Evolutionary conservation across 768 basidiomycete species (phyloP), one percentile per base, ranked within the genome.

Genomic region (Leccinum rimulosum): DNA sequence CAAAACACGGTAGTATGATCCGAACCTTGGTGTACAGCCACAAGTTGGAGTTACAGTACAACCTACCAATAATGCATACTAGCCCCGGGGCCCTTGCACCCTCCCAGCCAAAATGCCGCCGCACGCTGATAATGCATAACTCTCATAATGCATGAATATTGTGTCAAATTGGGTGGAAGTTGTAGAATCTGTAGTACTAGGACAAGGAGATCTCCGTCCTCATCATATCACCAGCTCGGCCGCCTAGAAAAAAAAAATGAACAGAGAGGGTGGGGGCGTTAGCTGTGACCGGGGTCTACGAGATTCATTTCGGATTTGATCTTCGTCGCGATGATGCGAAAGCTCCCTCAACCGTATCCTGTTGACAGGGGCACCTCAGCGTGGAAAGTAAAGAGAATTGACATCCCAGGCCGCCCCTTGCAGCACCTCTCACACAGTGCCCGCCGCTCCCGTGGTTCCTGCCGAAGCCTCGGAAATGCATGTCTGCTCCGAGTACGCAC

Each of bases 341-440:
- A 60, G 59, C 54, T 52, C 33, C 56, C 36, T 63, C 55, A 62
- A 50, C 52, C 45, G 51, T 38, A 63, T 25, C 49, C 55, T 52
- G 59, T 50, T 60, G 61, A 71, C 68, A 72, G 70, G 70, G 72
- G 68, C 57, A 70, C 48, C 56, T 28, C 25, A 31, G 45, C 73
- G 72, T 72, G 70, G 72, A 72, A 72, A 55, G 52, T n/a, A 51
- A 19, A 14, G 40, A 31, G 56, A 54, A 57, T 56, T 52, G 35
- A 15, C 55, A 56, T 68, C 66, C 58, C 66, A 60, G 60, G 58
- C 53, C 30, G 19, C 55, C 62, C 65, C 68, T 59, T 60, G 53
- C 50, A 50, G 45, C 48, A 25, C 38, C 58, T 66, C 58, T 50
- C 66, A 66, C 61, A 55, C 64, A 33, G 19, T 38, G 22, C 38